Evolutionary conservation across 139 green algal genomes (phyloP).

Genomic region (Spirogloea muscicola): DNA sequence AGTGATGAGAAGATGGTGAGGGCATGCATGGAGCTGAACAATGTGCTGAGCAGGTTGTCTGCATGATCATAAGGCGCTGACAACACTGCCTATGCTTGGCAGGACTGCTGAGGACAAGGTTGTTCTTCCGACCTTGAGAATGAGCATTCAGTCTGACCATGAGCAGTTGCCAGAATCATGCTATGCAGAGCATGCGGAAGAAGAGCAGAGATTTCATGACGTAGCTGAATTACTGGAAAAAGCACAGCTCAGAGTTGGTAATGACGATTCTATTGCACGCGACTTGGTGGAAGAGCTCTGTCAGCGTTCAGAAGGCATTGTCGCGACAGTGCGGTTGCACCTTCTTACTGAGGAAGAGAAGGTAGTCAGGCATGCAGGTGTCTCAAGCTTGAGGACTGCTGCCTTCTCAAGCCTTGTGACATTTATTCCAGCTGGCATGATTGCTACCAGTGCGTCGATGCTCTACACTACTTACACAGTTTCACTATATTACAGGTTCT

Average conservation of each 20-base stretch:
- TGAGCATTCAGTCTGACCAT: too few species aligned
- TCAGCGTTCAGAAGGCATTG: constrained; percentile 19
- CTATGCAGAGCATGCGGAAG: constrained; percentile 21
- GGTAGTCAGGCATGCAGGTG: background rate
- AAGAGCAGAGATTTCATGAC: constrained; percentile 82
- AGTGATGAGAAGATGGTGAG: too few species aligned
- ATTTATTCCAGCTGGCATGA: too few species aligned
- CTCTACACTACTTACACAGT: too few species aligned
- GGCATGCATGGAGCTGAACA: too few species aligned
- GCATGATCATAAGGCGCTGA: too few species aligned
- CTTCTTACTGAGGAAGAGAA: constrained; percentile 17
- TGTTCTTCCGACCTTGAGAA: constrained; percentile 69
- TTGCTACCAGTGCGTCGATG: too few species aligned
- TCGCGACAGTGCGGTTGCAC: constrained; percentile 42
- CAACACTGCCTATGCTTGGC: too few species aligned
- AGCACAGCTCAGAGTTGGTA: constrained; percentile 51
- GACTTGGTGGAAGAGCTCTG: constrained; percentile 2
- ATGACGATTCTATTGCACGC: background rate
- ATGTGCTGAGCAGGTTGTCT: too few species aligned
- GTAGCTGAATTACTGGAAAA: constrained; percentile 57
- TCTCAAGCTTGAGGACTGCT: too few species aligned
- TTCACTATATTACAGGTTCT: constrained; percentile 88
- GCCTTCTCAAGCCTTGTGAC: too few species aligned
- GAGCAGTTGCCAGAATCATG: constrained; percentile 22
- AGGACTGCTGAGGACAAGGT: constrained; percentile 84